These are phyloP conservation scores for Rubroboletus pulcherrimus DNA, from an alignment of 768 basidiomycete species.

Conservation along the genomic window DNA sequence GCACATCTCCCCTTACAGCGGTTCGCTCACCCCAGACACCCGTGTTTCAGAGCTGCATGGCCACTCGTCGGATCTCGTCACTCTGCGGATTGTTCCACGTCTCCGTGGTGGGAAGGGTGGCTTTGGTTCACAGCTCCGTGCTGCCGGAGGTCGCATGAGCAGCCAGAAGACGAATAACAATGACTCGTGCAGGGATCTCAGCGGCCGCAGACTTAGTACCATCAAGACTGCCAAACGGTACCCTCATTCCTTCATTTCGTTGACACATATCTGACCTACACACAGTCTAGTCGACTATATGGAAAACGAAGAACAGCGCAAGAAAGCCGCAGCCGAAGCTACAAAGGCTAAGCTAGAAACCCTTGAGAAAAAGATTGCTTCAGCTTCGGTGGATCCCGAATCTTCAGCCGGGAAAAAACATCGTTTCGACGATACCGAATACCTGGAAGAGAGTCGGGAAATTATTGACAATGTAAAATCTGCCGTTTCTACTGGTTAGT, in stretches of 20 bases:
- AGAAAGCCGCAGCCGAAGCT: conserved; percentile 72
- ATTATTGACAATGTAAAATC: conserved; percentile 89
- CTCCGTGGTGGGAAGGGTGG: conserved; percentile 94
- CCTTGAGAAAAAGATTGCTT: conserved; percentile 70
- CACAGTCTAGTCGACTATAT: conserved; percentile 79
- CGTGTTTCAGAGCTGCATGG: conserved; percentile 36
- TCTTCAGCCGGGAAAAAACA: conserved; percentile 73
- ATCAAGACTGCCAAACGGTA: conserved; percentile 96
- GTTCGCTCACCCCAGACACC: conserved; percentile 28
- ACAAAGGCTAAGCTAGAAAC: conserved; percentile 80
- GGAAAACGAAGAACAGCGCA: conserved; percentile 77
- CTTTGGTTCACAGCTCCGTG: conserved; percentile 93
- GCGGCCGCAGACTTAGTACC: conserved; percentile 83
- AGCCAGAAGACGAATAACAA: conserved; percentile 94
- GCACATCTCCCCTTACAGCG: conserved; percentile 38
- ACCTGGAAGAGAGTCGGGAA: conserved; percentile 85
- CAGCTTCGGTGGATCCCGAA: conserved; percentile 39
- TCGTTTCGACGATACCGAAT: conserved; percentile 89
- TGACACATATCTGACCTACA: background rate
- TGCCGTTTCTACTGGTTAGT: conserved; percentile 77
- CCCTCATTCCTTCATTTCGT: conserved; percentile 20
- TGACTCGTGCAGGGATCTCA: conserved; percentile 91
- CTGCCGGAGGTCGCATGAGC: conserved; percentile 97
- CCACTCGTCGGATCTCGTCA: conserved; percentile 42
- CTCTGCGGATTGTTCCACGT: conserved; percentile 68